Base-by-base conservation (phyloP, 768 basidiomycete genomes). In the Suillus tomentosus region DNA sequence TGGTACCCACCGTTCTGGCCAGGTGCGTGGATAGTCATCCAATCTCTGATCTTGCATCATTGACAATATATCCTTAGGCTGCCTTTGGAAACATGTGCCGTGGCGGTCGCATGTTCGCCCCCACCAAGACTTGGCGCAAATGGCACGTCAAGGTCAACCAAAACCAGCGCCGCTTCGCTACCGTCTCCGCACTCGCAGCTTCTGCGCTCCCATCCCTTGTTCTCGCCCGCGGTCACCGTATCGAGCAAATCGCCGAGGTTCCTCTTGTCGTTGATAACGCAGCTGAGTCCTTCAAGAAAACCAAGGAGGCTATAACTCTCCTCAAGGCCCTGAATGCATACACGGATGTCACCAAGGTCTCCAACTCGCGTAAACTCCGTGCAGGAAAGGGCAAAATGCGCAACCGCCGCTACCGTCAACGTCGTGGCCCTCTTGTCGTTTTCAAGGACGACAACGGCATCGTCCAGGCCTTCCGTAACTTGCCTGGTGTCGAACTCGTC, bases 31-130 rank as follows among this genome's bases (percentile, higher is more conserved):
- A 8, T 1, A n/a, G 0, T 15, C 11, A 27, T 19, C 10, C 22
- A 10, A 9, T 39, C 9, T 47, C 31, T 48, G 11, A 22, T 24
- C 43, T 47, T 37, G 5, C 36, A 31, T 27, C 34, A 31, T 27
- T 50, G 45, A 60, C 62, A 60, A 55, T 72, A 47, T 64, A 43
- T 55, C 14, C 27, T 42, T 62, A 96, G 91, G 97, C 94, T 78
- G 97, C 97, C 39, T 99, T 99, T 82, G 97, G 97, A 75, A 99
- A 99, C 91, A 99, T 99, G 97, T 99, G 96, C 86, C 93, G 97
- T 80, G 96, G 97, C 76, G 97, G 97, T 84, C 95, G 97, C 77
- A 99, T 99, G 97, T 99, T 99, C 81, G 96, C 96, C 36, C 97
- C 97, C 19, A 99, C 96, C 82, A 98, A 97, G 85, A 93, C 88